Percentiles rank a stretch among this genome's conserved stretches.
Evolutionary conservation across 192 early-diverging fungal species (phyloP).

Genomic region (Coemansia sp.): DNA sequence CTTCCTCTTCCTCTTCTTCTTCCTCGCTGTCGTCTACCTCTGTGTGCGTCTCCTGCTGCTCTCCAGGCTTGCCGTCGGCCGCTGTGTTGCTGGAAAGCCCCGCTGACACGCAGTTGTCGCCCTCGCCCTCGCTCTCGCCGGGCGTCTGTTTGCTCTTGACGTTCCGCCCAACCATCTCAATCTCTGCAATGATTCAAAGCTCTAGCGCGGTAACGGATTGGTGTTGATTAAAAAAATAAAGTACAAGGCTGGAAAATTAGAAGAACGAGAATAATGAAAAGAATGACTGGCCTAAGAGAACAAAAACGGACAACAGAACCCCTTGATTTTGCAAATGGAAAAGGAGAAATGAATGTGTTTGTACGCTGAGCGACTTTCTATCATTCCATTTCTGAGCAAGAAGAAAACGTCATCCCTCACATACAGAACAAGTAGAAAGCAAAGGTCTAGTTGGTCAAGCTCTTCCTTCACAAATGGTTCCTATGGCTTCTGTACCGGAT

Average conservation of each 20-base stretch:
- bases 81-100: conserved; percentile 1
- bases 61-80: neutral
- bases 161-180: neutral
- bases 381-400: too few relatives aligned
- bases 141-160: neutral
- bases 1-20: too few relatives aligned
- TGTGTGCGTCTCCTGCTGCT: neutral
- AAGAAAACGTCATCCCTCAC: too few relatives aligned
- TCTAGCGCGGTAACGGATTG: neutral
- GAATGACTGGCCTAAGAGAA: neutral
- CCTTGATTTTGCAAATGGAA: too few relatives aligned
- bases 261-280: neutral
- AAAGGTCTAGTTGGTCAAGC: too few relatives aligned
- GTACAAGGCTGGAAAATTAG: neutral
- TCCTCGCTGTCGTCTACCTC: conserved; percentile 38
- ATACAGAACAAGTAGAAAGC: too few relatives aligned
- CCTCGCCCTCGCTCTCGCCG: neutral
- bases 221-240: neutral
- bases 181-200: neutral
- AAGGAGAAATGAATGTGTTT: too few relatives aligned
- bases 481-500: too few relatives aligned
- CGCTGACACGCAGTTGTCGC: neutral
- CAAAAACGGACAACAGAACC: neutral
- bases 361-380: too few relatives aligned
- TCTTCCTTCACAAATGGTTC: too few relatives aligned